Base-by-base conservation (phyloP, 2,329 filamentous ascomycete genomes). In the Xylaria polymorpha region DNA sequence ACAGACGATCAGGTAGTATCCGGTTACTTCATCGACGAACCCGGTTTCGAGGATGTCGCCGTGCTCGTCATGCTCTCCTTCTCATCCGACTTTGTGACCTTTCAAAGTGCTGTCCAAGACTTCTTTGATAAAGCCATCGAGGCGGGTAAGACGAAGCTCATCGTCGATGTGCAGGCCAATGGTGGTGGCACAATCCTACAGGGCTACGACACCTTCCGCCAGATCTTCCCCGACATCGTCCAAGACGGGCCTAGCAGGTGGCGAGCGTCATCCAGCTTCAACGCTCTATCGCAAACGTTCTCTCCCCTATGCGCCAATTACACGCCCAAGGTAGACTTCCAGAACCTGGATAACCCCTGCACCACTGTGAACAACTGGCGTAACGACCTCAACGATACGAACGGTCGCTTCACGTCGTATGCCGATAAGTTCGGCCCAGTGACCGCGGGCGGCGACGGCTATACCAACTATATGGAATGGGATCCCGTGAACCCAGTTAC, bases 161-260 rank as follows among this genome's bases (percentile, higher is more conserved):
- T 71, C 41, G 14, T 71, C 20, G 69, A 71, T 10, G 14, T 71
- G 4, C 67, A 69, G 18, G 69, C 69, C 22, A 71, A 69, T 22
- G 67, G 69, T 6, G 69, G 69, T 14, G 69, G 69, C 32, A 69
- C 56, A 25, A 69, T 71, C 43, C 59, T 69, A 22, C 66, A 65
- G 25, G 69, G 69, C 25, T 71, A 71, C 55, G 69, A 71, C 29
- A 66, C 66, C 18, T 71, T 71, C 53, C 69, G 69, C n/a, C 69
- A 71, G 50, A 61, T 71, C 37, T 71, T 71, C 59, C 69, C 69
- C 18, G 66, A 71, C 14, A 66, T 71, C 15, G 37, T 71, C 6
- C 69, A 71, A 32, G 69, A 65, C 20, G 66, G 69, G 18, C 66
- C 66, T 5, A 71, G 29, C 15, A 65, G 69, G n/a, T 71, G 66